Conservation (phyloP, 306 rosid species). For the Cucumis cinereus region DNA sequence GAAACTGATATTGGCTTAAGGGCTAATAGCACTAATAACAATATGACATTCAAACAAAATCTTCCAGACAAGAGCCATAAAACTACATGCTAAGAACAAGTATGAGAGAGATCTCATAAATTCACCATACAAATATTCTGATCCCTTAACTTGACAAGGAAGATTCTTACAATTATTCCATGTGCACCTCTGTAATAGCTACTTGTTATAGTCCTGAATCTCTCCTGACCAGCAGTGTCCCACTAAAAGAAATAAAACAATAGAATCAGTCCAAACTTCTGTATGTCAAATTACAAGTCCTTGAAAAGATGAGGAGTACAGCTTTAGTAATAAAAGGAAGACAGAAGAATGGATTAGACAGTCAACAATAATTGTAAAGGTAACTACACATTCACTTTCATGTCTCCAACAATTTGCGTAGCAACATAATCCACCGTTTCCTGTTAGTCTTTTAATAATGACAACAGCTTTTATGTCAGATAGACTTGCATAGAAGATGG, state of each 20-base stretch:
- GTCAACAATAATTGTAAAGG: background rate
- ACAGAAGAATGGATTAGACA: background rate
- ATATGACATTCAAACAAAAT: background rate
- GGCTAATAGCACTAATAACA: background rate
- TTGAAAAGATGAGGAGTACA: background rate
- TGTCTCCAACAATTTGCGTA: background rate
- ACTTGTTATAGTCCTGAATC: conserved; percentile 97
- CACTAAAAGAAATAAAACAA: conserved; percentile 36
- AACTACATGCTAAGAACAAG: background rate
- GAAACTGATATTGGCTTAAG: background rate
- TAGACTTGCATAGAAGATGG: background rate
- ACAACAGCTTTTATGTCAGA: background rate
- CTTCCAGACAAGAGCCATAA: background rate
- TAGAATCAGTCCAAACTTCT: background rate
- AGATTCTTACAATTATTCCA: conserved; percentile 70
- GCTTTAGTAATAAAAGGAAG: background rate
- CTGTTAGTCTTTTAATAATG: background rate
- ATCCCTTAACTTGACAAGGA: background rate
- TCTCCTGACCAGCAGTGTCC: conserved; percentile 99
- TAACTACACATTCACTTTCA: background rate
- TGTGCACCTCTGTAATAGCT: conserved; percentile 98
- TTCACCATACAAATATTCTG: background rate
- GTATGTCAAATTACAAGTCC: background rate
- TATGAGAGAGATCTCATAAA: background rate
- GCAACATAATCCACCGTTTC: background rate